phyloP scores from a whole-genome alignment of 805 yeast genomes.

The Cyberlindnera galapagoensis region DNA sequence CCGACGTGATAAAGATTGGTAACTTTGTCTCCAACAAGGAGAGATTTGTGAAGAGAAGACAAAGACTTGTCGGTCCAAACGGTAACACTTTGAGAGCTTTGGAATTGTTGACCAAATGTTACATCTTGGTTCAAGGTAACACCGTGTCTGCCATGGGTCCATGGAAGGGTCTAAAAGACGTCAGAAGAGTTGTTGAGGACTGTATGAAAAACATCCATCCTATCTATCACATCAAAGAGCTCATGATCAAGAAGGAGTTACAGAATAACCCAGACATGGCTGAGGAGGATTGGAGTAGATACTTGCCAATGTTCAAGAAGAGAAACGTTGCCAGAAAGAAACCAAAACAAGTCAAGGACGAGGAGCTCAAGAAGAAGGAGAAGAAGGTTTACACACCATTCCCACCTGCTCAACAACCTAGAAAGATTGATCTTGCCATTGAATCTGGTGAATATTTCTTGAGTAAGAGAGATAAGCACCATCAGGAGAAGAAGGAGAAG shows the following conservation, averaged over 20 bases:
- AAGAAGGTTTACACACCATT: slow-evolving; percentile 89
- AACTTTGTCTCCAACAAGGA: slow-evolving; percentile 85
- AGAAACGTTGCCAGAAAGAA: slow-evolving; percentile 91
- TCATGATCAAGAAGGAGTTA: slow-evolving; percentile 94
- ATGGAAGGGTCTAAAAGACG: slow-evolving; percentile 83
- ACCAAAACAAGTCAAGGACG: slow-evolving; percentile 59
- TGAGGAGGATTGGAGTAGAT: slow-evolving; percentile 93
- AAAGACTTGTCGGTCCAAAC: slow-evolving; percentile 91
- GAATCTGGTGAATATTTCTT: slow-evolving; percentile 98
- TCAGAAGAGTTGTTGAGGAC: slow-evolving; percentile 92
- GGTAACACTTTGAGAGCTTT: slow-evolving; percentile 95
- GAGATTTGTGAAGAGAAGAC: slow-evolving; percentile 91
- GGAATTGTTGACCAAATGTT: slow-evolving; percentile 92
- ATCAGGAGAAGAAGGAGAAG: slow-evolving; percentile 67
- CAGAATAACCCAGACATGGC: slow-evolving; percentile 94
- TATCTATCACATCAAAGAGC: slow-evolving; percentile 93
- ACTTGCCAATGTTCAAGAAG: slow-evolving; percentile 94
- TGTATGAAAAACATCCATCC: slow-evolving; percentile 97
- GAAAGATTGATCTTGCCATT: slow-evolving; percentile 94
- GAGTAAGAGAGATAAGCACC: slow-evolving; percentile 75
- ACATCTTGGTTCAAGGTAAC: slow-evolving; percentile 93
- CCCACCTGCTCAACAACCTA: slow-evolving; percentile 96
- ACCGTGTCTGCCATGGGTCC: slow-evolving; percentile 98
- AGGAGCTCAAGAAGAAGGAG: slow-evolving; percentile 31
- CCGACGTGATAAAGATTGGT: slow-evolving; percentile 95